These are phyloP conservation scores for Gracilaria caudata DNA, from an alignment of 23 red algal species.

Conservation along the genomic window DNA sequence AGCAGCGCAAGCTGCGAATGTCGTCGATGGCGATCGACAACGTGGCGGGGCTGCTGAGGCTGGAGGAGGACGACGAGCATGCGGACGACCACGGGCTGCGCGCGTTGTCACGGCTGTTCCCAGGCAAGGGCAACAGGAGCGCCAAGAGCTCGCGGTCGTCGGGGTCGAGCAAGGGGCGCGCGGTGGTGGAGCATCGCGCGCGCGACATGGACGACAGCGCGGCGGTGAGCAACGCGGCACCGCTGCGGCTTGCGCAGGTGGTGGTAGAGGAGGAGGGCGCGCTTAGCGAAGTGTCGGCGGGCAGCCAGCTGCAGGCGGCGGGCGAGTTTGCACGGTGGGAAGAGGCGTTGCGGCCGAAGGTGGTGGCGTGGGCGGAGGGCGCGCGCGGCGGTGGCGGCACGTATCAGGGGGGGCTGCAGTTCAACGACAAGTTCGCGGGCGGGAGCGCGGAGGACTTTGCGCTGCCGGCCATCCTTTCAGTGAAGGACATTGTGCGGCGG, in stretches of 20 bases:
- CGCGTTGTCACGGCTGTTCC: conserved; percentile 65
- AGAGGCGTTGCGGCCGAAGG: background rate
- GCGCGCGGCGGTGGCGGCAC: background rate
- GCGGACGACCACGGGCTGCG: conserved; percentile 42
- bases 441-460: conserved; percentile 40
- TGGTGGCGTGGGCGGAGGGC: conserved; percentile 11
- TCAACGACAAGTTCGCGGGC: conserved; percentile 45
- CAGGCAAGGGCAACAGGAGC: conserved; percentile 45
- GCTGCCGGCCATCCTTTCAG: conserved; percentile 57
- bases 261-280: conserved; percentile 33
- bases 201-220: conserved; percentile 51
- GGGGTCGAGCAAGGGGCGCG: conserved; percentile 20
- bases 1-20: conserved; percentile 70
- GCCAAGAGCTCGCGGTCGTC: conserved; percentile 42
- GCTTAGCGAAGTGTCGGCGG: conserved; percentile 42
- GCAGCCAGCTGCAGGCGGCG: background rate
- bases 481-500: conserved; percentile 62
- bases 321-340: conserved; percentile 37
- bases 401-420: conserved; percentile 45
- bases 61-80: conserved; percentile 69
- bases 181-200: background rate
- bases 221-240: conserved; percentile 64
- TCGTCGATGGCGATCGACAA: conserved; percentile 79
- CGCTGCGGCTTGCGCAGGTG: conserved; percentile 38
- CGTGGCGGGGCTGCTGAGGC: conserved; percentile 54